Base-by-base conservation (phyloP, 345 rosid species). In the Durio zibethinus region DNA sequence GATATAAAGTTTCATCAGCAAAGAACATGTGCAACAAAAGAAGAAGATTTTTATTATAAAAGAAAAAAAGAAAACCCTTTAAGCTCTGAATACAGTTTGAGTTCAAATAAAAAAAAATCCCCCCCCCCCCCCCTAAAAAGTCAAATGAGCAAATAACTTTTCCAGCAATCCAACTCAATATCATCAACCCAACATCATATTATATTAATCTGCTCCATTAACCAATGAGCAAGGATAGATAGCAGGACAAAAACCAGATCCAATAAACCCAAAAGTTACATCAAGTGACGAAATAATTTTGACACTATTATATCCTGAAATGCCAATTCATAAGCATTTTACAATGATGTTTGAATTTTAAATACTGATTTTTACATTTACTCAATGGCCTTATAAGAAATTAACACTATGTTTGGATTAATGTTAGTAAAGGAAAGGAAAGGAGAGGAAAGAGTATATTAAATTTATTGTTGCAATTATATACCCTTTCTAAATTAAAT, bases 1-100 rank as follows among this genome's bases (percentile, higher is more conserved):
- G 79, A 77, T 21, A 29, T 27, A 7, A 60, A 45, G 56, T 43
- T 56, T 63, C 36, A 74, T 72, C 72, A 72, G 60, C 31, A 65
- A 3, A 31, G 43, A 6, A 56, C 10, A 33, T 3, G 3, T 42
- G 40, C 27, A 73, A 25, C 40, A 21, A 50, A n/a, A 33, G 54
- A 56, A 72, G 60, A 12, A 21, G 68, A 7, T 9, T 47, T 47
- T 64, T 62, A 76, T 36, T 35, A 11, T 20, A 45, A 20, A 57
- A 60, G 31, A 23, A 73, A 1, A 35, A 36, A 29, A 25, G 23
- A n/a, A 65, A 20, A 36, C 21, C 70, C 48, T n/a, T 67, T 45
- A 38, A 43, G 31, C 54, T 42, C 50, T 23, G 54, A 25, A 36
- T 43, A 23, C 12, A 68, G 35, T 25, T 23, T 10, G 16, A 67